A percentile compares a stretch with the other conserved stretches of the same genome.
phyloP scores from a whole-genome alignment of 1,284 basidiomycete genomes.

The Retiboletus flavoniger region DNA sequence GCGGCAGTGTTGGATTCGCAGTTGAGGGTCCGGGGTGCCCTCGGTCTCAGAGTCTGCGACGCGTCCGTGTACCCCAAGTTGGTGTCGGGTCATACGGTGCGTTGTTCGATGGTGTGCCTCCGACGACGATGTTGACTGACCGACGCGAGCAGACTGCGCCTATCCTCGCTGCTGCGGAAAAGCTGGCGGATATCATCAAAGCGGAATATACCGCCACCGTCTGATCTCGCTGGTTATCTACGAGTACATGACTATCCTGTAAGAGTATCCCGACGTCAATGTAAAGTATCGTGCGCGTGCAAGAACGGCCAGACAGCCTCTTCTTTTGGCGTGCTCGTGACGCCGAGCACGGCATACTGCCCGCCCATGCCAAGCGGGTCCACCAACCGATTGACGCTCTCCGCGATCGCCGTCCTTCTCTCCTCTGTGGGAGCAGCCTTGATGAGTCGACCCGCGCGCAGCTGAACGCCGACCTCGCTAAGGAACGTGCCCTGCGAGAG shows the following conservation, averaged over 20 bases:
- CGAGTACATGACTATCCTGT: background rate
- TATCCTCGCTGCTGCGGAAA: conserved; percentile 60
- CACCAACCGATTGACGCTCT: conserved; percentile 54
- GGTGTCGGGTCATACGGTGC: conserved; percentile 61
- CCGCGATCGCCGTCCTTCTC: conserved; percentile 46
- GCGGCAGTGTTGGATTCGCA: conserved; percentile 49
- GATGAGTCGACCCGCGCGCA: conserved; percentile 57
- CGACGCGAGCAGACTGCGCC: conserved; percentile 49
- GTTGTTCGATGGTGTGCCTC: conserved; percentile 19
- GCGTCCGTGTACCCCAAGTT: conserved; percentile 59
- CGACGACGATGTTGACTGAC: background rate
- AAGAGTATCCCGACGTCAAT: background rate
- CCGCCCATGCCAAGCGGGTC: conserved; percentile 65
- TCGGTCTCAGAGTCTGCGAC: conserved; percentile 55
- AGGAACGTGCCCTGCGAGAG: conserved; percentile 74
- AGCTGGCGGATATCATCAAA: conserved; percentile 61
- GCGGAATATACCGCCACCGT: conserved; percentile 14
- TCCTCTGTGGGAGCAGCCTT: conserved; percentile 48
- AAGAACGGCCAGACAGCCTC: conserved; percentile 30
- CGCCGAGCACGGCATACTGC: conserved; percentile 62
- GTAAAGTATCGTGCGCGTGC: background rate
- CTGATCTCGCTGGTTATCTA: no score
- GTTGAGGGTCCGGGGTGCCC: conserved; percentile 48
- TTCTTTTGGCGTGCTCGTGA: conserved; percentile 35
- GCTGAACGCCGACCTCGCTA: conserved; percentile 62